Conservation (phyloP, 371 early-diverging fungal species). For the Apophysomyces ossiformis region DNA sequence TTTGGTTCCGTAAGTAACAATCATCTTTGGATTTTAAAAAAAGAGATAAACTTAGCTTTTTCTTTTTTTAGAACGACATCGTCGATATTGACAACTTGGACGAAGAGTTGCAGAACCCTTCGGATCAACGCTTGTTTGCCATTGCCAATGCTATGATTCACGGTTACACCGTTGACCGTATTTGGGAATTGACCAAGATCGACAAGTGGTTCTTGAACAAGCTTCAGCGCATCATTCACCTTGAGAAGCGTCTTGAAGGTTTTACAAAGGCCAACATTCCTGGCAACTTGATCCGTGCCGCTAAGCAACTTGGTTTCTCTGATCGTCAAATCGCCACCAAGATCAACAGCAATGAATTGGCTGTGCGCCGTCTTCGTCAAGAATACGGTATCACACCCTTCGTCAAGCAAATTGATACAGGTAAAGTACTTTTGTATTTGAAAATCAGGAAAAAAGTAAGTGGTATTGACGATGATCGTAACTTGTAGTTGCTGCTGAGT, state of each 20-base stretch:
- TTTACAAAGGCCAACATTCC: constrained; percentile 61
- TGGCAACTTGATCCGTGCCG: constrained; percentile 61
- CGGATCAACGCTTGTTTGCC: constrained; percentile 91
- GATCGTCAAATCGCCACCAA: constrained; percentile 83
- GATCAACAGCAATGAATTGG: constrained; percentile 85
- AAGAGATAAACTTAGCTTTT: neutral
- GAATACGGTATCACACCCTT: constrained; percentile 84
- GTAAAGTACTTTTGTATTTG: constrained; percentile 23
- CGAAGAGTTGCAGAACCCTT: constrained; percentile 82
- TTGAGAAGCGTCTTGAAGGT: constrained; percentile 51
- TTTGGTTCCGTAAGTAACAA: constrained; percentile 63
- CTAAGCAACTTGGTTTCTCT: constrained; percentile 94
- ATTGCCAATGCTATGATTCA: constrained; percentile 86
- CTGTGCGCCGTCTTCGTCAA: constrained; percentile 81
- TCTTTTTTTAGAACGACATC: constrained; percentile 53
- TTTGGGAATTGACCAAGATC: constrained; percentile 87
- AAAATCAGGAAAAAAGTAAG: neutral
- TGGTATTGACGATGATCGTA: constrained; percentile 2
- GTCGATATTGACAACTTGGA: constrained; percentile 69
- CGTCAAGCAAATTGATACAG: constrained; percentile 97
- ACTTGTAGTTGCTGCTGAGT: constrained; percentile 87
- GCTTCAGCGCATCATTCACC: constrained; percentile 68
- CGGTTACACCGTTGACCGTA: constrained; percentile 85
- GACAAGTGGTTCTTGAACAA: constrained; percentile 97
- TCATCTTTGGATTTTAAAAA: neutral